phyloP scores from a whole-genome alignment of 768 basidiomycete species.

The Rickenella mellea region DNA sequence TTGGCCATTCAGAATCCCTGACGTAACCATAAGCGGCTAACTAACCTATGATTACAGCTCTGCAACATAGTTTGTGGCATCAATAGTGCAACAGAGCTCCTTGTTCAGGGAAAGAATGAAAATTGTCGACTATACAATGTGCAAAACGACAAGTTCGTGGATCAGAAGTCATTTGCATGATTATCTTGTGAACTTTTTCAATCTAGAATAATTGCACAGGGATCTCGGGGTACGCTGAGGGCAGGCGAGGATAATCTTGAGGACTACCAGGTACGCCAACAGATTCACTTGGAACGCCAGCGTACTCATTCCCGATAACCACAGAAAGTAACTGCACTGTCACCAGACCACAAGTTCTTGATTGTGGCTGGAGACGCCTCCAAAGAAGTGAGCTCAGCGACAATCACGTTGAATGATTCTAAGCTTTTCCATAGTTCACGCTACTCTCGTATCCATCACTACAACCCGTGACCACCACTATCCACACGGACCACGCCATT shows the following conservation, averaged over 20 bases:
- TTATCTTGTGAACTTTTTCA: not conserved
- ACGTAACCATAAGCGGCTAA: conserved; percentile 1
- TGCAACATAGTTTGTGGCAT: conserved; percentile 73
- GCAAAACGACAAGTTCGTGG: conserved; percentile 47
- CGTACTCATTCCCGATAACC: conserved; percentile 6
- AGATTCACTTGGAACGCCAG: not conserved
- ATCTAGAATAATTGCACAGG: no score
- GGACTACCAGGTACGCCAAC: conserved; percentile 73
- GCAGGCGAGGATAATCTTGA: conserved; percentile 41
- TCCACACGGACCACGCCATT: conserved; percentile 63
- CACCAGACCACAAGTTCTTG: conserved; percentile 54
- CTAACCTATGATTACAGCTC: conserved; percentile 19
- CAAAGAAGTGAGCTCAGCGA: conserved; percentile 43
- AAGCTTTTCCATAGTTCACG: conserved; percentile 35
- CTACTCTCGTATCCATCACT: conserved; percentile 60
- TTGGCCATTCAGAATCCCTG: conserved; percentile 18
- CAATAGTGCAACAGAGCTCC: conserved; percentile 60
- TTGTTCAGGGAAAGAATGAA: conserved; percentile 63
- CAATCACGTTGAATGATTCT: conserved; percentile 12
- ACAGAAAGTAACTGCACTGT: conserved; percentile 84
- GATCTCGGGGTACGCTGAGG: conserved; percentile 56
- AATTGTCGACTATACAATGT: conserved; percentile 73
- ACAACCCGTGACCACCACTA: conserved; percentile 28
- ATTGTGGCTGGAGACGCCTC: conserved; percentile 71
- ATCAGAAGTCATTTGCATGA: no score